These are phyloP conservation scores for Umbelopsis sp. DNA, from an alignment of 192 early-diverging fungal genomes.

Conservation along the genomic window DNA sequence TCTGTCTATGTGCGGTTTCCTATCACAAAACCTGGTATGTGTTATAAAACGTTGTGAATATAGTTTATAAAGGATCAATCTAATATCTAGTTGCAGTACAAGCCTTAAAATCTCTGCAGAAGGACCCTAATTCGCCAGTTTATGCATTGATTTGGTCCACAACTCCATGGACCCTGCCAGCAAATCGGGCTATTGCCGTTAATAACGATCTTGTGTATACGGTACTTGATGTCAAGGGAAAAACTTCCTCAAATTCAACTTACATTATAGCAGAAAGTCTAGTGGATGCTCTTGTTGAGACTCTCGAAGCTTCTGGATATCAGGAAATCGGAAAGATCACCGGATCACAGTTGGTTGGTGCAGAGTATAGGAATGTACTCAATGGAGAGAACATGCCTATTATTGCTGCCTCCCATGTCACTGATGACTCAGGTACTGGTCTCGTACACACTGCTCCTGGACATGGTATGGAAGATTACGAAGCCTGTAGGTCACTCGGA, in stretches of 20 bases:
- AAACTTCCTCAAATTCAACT: constrained; percentile 7
- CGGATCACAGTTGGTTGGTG: constrained; percentile 56
- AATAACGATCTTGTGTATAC: constrained; percentile 66
- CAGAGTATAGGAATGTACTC: constrained; percentile 58
- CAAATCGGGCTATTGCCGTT: constrained; percentile 72
- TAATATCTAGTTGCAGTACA: background rate
- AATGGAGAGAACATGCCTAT: constrained; percentile 48
- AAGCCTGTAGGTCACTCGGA: constrained; percentile 52
- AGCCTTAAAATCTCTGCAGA: background rate
- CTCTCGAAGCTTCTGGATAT: constrained; percentile 24
- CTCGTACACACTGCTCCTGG: constrained; percentile 84
- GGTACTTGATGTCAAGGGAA: constrained; percentile 36
- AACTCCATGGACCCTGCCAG: constrained; percentile 81
- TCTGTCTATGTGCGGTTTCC: constrained; percentile 73
- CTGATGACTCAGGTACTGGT: constrained; percentile 73
- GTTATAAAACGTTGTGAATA: background rate
- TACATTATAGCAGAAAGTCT: constrained; percentile 51
- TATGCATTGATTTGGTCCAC: constrained; percentile 75
- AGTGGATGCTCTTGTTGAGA: constrained; percentile 37
- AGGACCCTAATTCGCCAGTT: constrained; percentile 19
- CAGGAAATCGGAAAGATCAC: constrained; percentile 17
- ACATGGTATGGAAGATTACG: constrained; percentile 85
- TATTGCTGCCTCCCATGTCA: constrained; percentile 68
- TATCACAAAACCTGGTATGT: constrained; percentile 47
- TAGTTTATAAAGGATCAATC: background rate